Conservation (phyloP, 805 yeast species). For the Candida nanaspora region DNA sequence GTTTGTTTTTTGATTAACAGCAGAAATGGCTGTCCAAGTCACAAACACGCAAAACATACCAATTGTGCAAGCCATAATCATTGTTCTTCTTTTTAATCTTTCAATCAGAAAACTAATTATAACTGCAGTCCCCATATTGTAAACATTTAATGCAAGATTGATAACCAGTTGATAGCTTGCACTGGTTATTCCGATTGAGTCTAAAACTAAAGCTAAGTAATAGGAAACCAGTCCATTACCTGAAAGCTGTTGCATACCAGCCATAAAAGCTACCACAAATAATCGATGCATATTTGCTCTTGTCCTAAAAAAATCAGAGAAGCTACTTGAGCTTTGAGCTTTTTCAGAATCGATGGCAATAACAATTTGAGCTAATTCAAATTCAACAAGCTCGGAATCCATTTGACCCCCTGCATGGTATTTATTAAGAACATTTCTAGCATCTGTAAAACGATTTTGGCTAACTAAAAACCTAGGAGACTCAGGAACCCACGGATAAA, state of each 20-base stretch:
- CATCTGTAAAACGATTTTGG: conserved; percentile 27
- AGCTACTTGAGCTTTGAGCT: conserved; percentile 18
- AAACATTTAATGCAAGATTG: conserved; percentile 44
- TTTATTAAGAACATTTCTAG: conserved; percentile 23
- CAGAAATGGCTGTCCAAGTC: conserved; percentile 40
- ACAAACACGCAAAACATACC: conserved; percentile 32
- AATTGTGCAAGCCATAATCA: conserved; percentile 30
- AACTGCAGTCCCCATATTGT: conserved; percentile 31
- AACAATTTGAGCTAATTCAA: conserved; percentile 24
- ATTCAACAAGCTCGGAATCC: conserved; percentile 25
- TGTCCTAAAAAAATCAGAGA: background rate
- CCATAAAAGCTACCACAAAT: conserved; percentile 22
- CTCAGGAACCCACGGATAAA: conserved; percentile 27
- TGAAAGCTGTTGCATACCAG: conserved; percentile 29
- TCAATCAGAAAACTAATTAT: conserved; percentile 22
- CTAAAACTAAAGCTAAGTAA: conserved; percentile 37
- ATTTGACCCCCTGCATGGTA: conserved; percentile 29
- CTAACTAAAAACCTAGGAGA: conserved; percentile 29
- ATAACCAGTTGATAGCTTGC: conserved; percentile 36
- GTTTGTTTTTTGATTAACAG: conserved; percentile 32
- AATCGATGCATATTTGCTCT: conserved; percentile 30
- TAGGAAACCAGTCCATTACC: conserved; percentile 40
- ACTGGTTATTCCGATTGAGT: conserved; percentile 45
- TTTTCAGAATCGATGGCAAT: conserved; percentile 29
- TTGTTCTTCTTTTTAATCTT: conserved; percentile 27